Evolutionary conservation across 1,139 yeast species (phyloP).

Genomic region (Zhuliangozyma blackwelliae): DNA sequence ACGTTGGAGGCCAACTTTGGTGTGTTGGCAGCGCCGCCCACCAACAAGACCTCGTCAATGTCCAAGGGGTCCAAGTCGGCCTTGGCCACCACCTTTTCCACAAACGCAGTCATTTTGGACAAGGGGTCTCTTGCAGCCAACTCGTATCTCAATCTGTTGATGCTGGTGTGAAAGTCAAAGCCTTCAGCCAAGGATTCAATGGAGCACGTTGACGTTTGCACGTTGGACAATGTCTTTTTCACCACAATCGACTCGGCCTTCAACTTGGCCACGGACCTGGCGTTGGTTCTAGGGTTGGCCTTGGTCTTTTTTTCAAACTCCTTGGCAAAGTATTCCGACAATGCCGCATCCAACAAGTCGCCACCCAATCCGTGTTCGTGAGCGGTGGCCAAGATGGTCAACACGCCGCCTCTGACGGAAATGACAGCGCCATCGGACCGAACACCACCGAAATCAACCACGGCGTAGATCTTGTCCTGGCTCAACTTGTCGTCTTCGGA

Average conservation of each 20-base stretch:
- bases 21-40: constrained; percentile 90
- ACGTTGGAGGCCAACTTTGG: constrained; percentile 85
- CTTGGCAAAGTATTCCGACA: constrained; percentile 81
- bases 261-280: constrained; percentile 86
- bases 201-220: constrained; percentile 84
- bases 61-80: constrained; percentile 84
- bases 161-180: constrained; percentile 84
- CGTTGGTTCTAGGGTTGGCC: constrained; percentile 74
- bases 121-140: constrained; percentile 78
- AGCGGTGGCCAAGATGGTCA: constrained; percentile 82
- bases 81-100: constrained; percentile 69
- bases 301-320: constrained; percentile 89
- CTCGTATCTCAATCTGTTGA: constrained; percentile 94
- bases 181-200: constrained; percentile 96
- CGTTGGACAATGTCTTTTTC: constrained; percentile 90
- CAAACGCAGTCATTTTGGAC: constrained; percentile 69
- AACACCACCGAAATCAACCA: constrained; percentile 95
- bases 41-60: constrained; percentile 85
- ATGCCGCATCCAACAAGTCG: constrained; percentile 71
- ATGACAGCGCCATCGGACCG: constrained; percentile 95
- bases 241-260: constrained; percentile 79
- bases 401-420: constrained; percentile 89
- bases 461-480: constrained; percentile 80
- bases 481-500: constrained; percentile 51
- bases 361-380: constrained; percentile 89